Conservation (phyloP, 768 basidiomycete species). For the Rhizopogon vinicolor region DNA sequence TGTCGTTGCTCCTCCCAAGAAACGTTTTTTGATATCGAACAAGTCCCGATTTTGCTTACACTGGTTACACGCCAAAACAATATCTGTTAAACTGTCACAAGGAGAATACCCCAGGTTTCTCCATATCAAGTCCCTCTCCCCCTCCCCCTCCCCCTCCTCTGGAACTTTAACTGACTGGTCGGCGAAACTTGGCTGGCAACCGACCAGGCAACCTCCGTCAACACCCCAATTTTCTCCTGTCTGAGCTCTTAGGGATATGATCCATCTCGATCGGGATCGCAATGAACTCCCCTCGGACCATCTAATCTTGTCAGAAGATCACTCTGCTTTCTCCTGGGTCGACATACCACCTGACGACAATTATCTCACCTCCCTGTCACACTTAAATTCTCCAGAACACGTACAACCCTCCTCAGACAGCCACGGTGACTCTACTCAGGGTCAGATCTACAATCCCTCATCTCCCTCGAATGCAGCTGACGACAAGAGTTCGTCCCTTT, state of each 20-base stretch:
- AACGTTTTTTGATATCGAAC: constrained; percentile 29
- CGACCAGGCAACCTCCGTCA: not conserved
- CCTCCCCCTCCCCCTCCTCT: too few relatives aligned
- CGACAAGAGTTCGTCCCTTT: constrained; percentile 53
- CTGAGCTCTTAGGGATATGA: constrained; percentile 30
- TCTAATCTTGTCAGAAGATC: constrained; percentile 37
- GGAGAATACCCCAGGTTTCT: constrained; percentile 5
- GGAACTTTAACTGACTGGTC: not conserved
- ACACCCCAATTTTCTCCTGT: constrained; percentile 3
- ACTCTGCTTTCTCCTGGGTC: constrained; percentile 31
- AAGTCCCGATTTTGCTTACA: constrained; percentile 22
- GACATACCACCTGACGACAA: constrained; percentile 20
- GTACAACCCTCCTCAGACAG: constrained; percentile 6
- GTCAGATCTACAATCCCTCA: constrained; percentile 10
- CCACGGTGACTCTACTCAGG: constrained; percentile 5
- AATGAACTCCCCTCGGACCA: constrained; percentile 33
- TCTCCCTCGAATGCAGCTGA: constrained; percentile 14
- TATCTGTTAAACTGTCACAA: constrained; percentile 11
- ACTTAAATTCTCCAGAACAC: constrained; percentile 13
- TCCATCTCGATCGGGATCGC: constrained; percentile 51
- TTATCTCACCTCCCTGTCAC: constrained; percentile 21
- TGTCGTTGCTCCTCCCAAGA: constrained; percentile 9
- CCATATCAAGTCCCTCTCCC: too few relatives aligned
- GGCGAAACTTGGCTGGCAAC: not conserved
- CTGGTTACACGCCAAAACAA: constrained; percentile 24